A percentile compares a stretch with the other conserved stretches of the same genome.
Conservation (phyloP, 176 grass and related monocot genomes). For the Oryza longistaminata region DNA sequence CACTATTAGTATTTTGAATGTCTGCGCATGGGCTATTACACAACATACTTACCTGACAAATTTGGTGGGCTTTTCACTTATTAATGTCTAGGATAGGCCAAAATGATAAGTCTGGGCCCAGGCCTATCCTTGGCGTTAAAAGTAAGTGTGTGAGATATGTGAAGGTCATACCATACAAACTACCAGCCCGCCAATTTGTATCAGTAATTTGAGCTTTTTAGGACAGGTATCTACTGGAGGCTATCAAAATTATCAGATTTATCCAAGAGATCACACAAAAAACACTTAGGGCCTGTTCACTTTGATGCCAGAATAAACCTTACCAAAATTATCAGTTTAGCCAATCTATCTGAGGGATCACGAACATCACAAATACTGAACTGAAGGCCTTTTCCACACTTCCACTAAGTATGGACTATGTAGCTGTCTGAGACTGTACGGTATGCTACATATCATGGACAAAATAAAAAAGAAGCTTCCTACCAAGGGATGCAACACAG, state of each 20-base stretch:
- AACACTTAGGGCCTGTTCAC: neutral
- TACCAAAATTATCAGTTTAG: neutral
- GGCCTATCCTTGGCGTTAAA: neutral
- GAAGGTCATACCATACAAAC: neutral
- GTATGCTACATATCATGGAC: neutral
- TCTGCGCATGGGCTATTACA: neutral
- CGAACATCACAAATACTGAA: neutral
- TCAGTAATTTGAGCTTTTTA: neutral
- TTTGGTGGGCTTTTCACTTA: neutral
- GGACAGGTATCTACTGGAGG: neutral
- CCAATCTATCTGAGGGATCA: neutral
- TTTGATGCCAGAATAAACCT: too few relatives aligned
- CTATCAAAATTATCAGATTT: slow-evolving; percentile 10
- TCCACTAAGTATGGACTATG: neutral
- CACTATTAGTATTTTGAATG: neutral
- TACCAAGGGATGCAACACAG: neutral
- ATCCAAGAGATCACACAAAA: neutral
- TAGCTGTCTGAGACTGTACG: neutral
- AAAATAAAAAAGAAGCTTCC: neutral
- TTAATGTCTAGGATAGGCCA: neutral
- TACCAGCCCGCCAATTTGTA: neutral
- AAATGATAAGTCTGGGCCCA: neutral
- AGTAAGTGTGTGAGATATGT: neutral
- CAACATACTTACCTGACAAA: neutral
- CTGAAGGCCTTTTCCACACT: neutral